These are phyloP conservation scores for Apocynum venetum DNA, from an alignment of 257 asterid species.

Conservation along the genomic window DNA sequence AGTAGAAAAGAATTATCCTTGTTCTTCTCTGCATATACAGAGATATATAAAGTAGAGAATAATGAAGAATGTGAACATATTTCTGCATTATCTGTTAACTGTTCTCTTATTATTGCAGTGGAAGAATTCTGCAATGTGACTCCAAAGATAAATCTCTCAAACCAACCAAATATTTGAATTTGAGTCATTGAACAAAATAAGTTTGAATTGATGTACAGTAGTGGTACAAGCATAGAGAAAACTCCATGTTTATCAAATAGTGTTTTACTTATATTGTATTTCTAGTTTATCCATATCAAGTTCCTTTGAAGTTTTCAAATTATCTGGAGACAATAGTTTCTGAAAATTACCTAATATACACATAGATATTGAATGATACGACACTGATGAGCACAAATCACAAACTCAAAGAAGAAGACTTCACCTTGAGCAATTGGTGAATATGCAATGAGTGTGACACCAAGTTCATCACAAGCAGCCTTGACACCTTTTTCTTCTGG, in stretches of 20 bases:
- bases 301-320: neutral
- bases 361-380: neutral
- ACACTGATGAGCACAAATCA: neutral
- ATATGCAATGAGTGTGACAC: conserved; percentile 74
- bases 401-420: neutral
- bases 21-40: neutral
- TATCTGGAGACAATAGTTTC: neutral
- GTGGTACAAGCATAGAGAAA: neutral
- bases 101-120: neutral
- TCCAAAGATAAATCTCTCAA: neutral
- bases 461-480: conserved; percentile 87
- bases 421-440: conserved; percentile 98
- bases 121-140: neutral
- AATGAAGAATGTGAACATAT: neutral
- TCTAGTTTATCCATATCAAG: neutral
- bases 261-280: neutral
- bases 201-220: neutral
- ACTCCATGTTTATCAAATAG: neutral
- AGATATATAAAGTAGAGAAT: neutral
- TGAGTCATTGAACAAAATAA: neutral
- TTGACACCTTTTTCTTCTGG: conserved; percentile 93
- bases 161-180: neutral
- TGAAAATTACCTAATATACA: neutral
- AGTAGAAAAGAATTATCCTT: neutral
- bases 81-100: neutral